phyloP scores from a whole-genome alignment of 441 rosid genomes.

The Dalechampia spathulata region DNA sequence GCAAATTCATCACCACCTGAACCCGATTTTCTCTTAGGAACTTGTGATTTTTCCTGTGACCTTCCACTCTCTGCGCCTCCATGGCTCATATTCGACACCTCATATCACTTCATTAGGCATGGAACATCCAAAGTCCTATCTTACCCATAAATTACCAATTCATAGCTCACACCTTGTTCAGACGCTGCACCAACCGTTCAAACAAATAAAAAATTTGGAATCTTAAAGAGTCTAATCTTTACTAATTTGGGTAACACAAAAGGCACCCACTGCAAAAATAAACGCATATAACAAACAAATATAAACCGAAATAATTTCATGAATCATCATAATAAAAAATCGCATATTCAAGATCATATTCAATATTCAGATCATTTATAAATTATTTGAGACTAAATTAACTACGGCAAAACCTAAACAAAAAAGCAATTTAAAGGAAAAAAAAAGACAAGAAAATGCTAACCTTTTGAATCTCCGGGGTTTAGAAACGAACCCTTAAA shows the following conservation, averaged over 20 bases:
- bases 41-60: constrained; percentile 30
- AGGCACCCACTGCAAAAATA: too few species aligned
- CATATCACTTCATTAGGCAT: constrained; percentile 47
- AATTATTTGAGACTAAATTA: too few species aligned
- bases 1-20: constrained; percentile 41
- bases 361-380: too few species aligned
- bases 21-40: constrained; percentile 25
- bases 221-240: too few species aligned
- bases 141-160: constrained; percentile 16
- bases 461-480: constrained; percentile 7
- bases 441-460: not conserved
- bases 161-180: not conserved
- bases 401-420: constrained; percentile 10
- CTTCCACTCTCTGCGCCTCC: constrained; percentile 76
- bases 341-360: too few species aligned
- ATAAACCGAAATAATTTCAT: too few species aligned
- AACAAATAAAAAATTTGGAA: not conserved
- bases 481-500: not conserved
- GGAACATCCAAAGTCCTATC: constrained; percentile 20
- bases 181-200: not conserved
- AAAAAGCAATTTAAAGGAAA: not conserved
- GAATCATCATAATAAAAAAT: too few species aligned
- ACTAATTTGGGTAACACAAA: too few species aligned
- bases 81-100: constrained; percentile 85
- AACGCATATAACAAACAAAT: too few species aligned